A percentile compares a stretch with the other conserved stretches of the same genome.
These are phyloP conservation scores for Actinomucor elegans DNA, from an alignment of 371 early-diverging fungal genomes.

Conservation along the genomic window DNA sequence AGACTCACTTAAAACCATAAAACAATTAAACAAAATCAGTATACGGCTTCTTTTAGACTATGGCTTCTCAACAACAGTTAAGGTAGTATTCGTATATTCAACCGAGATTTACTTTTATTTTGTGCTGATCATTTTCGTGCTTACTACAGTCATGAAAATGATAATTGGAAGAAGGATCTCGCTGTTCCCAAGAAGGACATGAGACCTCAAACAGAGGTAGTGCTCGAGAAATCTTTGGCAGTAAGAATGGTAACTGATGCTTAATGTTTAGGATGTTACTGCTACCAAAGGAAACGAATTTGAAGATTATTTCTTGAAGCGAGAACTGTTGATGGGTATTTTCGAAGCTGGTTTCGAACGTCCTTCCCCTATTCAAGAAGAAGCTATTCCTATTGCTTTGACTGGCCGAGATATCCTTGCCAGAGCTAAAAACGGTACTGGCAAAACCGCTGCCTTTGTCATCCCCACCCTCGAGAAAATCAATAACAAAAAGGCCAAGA, in stretches of 20 bases:
- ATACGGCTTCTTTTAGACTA: no score
- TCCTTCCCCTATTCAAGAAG: constrained; percentile 99
- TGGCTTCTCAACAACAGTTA: constrained; percentile 4
- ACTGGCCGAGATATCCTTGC: constrained; percentile 95
- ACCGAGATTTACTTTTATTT: neutral
- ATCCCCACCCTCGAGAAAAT: constrained; percentile 96
- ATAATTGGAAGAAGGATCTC: constrained; percentile 75
- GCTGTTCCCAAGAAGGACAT: constrained; percentile 76
- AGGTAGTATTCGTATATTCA: no score
- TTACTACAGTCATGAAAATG: constrained; percentile 56
- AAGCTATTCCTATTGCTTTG: constrained; percentile 95
- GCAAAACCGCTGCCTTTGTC: constrained; percentile 96
- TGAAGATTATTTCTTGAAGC: constrained; percentile 94
- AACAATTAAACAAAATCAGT: neutral
- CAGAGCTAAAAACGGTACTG: constrained; percentile 97
- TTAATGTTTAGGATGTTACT: constrained; percentile 74
- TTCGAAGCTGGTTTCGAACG: constrained; percentile 97
- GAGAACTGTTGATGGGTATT: constrained; percentile 96
- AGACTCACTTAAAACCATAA: neutral
- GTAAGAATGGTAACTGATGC: neutral
- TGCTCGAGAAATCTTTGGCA: neutral
- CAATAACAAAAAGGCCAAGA: constrained; percentile 68
- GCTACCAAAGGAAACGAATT: constrained; percentile 96
- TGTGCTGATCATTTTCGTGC: neutral
- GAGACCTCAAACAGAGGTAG: constrained; percentile 86